Conservation (phyloP, 2,329 filamentous ascomycete species). For the Cladophialophora carrionii region DNA sequence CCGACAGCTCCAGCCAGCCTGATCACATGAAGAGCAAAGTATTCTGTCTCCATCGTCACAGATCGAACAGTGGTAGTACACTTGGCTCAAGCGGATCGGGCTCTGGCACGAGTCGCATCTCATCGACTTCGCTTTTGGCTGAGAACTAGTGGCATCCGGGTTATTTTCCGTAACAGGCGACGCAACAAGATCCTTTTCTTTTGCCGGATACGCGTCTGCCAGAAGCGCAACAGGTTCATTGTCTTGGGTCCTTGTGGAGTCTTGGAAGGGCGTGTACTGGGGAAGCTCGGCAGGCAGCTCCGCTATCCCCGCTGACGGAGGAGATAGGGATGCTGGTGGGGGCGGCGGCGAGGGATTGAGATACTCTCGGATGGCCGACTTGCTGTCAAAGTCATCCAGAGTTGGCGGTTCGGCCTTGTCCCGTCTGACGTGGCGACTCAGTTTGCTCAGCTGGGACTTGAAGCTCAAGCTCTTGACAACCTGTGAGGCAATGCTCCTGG, state of each 20-base stretch:
- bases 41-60: conserved; percentile 37
- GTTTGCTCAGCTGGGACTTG: conserved; percentile 22
- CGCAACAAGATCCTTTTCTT: conserved; percentile 10
- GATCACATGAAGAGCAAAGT: conserved; percentile 35
- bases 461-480: conserved; percentile 31
- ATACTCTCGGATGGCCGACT: conserved; percentile 32
- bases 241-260: conserved; percentile 29
- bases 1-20: conserved; percentile 35
- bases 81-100: conserved; percentile 35
- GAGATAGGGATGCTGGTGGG: conserved; percentile 1
- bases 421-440: conserved; percentile 22
- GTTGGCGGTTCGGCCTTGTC: conserved; percentile 27
- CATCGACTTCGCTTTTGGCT: conserved; percentile 31
- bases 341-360: conserved; percentile 26
- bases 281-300: conserved; percentile 36
- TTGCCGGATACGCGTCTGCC: conserved; percentile 20
- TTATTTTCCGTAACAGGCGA: conserved; percentile 5
- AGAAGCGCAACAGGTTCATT: conserved; percentile 25
- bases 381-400: conserved; percentile 34
- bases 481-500: conserved; percentile 32
- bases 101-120: conserved; percentile 36
- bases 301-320: conserved; percentile 23
- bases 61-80: conserved; percentile 37
- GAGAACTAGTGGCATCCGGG: conserved; percentile 1
- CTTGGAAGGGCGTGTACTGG: conserved; percentile 34